These are phyloP conservation scores for Colletotrichum higginsianum DNA, from an alignment of 2,329 filamentous ascomycete species.

Conservation along the genomic window DNA sequence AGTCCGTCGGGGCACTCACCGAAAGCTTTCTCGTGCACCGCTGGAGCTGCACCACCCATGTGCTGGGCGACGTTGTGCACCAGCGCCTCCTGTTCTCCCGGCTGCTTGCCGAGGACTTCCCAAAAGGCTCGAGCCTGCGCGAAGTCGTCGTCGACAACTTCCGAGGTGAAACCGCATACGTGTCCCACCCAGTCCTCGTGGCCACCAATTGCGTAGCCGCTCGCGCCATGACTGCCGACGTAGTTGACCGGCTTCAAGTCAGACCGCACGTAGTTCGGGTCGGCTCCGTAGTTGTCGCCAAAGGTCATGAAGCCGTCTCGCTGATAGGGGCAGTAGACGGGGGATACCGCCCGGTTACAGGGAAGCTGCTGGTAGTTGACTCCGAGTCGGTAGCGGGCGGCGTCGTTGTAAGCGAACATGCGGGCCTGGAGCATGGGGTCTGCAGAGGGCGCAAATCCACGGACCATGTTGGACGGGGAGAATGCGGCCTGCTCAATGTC, in stretches of 20 bases:
- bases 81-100: slow-evolving; percentile 10
- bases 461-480: slow-evolving; percentile 74
- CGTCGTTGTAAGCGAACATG: slow-evolving; percentile 69
- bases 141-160: slow-evolving; percentile 29
- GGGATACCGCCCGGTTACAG: slow-evolving; percentile 60
- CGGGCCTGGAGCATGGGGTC: slow-evolving; percentile 68
- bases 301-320: slow-evolving; percentile 55
- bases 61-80: slow-evolving; percentile 20
- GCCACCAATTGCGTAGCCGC: slow-evolving; percentile 3
- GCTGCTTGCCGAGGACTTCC: slow-evolving; percentile 21
- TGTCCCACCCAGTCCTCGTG: slow-evolving; percentile 31
- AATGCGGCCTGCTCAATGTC: slow-evolving; percentile 80
- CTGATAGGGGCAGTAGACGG: slow-evolving; percentile 54
- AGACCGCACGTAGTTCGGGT: slow-evolving; percentile 60
- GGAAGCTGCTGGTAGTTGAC: slow-evolving; percentile 72
- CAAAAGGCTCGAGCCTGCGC: slow-evolving; percentile 18
- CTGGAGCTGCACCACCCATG: neutral
- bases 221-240: slow-evolving; percentile 17
- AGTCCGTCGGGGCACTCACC: slow-evolving; percentile 14
- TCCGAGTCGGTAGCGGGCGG: slow-evolving; percentile 70
- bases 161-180: slow-evolving; percentile 28
- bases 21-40: slow-evolving; percentile 27
- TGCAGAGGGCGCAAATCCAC: slow-evolving; percentile 73
- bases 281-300: slow-evolving; percentile 61
- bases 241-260: slow-evolving; percentile 47